Percentiles rank a stretch among this genome's conserved stretches.
phyloP scores from a whole-genome alignment of 768 basidiomycete genomes.

The Flagelloscypha sp. region DNA sequence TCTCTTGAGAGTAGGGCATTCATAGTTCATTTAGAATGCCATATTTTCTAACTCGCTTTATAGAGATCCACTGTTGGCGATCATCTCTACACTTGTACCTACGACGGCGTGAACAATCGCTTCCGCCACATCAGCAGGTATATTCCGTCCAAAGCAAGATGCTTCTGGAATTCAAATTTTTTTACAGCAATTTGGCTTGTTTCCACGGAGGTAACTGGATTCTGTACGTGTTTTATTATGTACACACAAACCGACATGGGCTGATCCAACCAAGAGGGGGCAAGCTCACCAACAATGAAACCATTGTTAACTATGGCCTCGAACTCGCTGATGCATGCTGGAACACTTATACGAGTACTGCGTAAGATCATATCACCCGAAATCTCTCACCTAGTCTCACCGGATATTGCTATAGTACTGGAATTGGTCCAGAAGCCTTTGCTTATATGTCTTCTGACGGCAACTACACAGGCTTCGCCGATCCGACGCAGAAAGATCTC shows the following conservation, averaged over 20 bases:
- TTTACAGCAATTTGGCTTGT: conserved; percentile 33
- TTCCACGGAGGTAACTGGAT: conserved; percentile 46
- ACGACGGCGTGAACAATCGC: conserved; percentile 33
- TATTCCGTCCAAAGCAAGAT: too few relatives aligned
- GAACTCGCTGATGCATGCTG: conserved; percentile 40
- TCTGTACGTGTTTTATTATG: conserved; percentile 21
- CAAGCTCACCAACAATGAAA: conserved; percentile 38
- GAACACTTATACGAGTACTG: conserved; percentile 44
- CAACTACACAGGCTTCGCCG: conserved; percentile 29
- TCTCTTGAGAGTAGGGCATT: conserved; percentile 40
- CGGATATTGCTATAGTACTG: conserved; percentile 26
- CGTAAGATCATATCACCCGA: conserved; percentile 22
- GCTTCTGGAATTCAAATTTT: too few relatives aligned
- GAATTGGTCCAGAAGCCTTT: conserved; percentile 44
- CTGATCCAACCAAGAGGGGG: conserved; percentile 25
- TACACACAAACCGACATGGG: neutral
- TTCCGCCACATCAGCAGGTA: conserved; percentile 56
- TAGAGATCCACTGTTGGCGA: conserved; percentile 61
- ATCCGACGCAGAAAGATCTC: conserved; percentile 19
- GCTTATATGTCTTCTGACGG: conserved; percentile 35
- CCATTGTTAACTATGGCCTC: conserved; percentile 34
- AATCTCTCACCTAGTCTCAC: neutral
- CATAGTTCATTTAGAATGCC: rapidly evolving
- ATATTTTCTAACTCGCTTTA: neutral
- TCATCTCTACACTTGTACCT: conserved; percentile 59